Percentiles rank a stretch among this genome's conserved stretches.
phyloP scores from a whole-genome alignment of 768 basidiomycete species.

The Phlebiopsis flavidoalba region DNA sequence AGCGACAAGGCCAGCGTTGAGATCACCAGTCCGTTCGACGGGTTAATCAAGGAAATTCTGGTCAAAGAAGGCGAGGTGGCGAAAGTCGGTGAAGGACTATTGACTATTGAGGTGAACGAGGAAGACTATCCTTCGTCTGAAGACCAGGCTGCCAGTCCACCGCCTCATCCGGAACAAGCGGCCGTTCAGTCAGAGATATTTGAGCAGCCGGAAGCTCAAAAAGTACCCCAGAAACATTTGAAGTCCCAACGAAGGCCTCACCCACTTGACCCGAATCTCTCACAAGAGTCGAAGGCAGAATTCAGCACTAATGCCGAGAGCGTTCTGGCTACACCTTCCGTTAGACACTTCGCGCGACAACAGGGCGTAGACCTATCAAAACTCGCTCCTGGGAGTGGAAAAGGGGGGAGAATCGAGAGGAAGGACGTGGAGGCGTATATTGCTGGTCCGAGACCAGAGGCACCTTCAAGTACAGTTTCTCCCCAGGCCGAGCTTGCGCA shows the following conservation, averaged over 20 bases:
- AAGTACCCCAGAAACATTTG: not conserved
- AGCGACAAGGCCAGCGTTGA: slow-evolving; percentile 90
- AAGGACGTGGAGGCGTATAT: slow-evolving; percentile 66
- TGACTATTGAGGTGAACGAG: slow-evolving; percentile 76
- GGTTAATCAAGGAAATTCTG: slow-evolving; percentile 63
- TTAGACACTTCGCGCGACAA: slow-evolving; percentile 71
- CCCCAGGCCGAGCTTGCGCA: slow-evolving; percentile 16
- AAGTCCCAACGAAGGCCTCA: slow-evolving; percentile 34
- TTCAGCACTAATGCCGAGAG: slow-evolving; percentile 20
- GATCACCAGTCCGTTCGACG: slow-evolving; percentile 84
- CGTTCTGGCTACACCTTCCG: slow-evolving; percentile 69
- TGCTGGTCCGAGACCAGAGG: slow-evolving; percentile 15
- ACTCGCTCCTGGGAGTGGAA: slow-evolving; percentile 66
- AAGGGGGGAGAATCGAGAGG: slow-evolving; percentile 70
- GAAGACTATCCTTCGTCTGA: slow-evolving; percentile 29
- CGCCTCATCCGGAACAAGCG: slow-evolving; percentile 10
- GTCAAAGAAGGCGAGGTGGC: slow-evolving; percentile 81
- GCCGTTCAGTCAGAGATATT: not conserved
- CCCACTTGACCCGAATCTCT: slow-evolving; percentile 59
- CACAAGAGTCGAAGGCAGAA: slow-evolving; percentile 9
- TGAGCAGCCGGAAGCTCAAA: not conserved
- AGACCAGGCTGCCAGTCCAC: slow-evolving; percentile 3
- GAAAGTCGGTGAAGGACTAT: slow-evolving; percentile 75
- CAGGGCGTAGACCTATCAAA: slow-evolving; percentile 53
- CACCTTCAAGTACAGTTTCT: not conserved